Conservation (phyloP, 208 protist genomes). For the Acanthamoeba lugdunensis region DNA sequence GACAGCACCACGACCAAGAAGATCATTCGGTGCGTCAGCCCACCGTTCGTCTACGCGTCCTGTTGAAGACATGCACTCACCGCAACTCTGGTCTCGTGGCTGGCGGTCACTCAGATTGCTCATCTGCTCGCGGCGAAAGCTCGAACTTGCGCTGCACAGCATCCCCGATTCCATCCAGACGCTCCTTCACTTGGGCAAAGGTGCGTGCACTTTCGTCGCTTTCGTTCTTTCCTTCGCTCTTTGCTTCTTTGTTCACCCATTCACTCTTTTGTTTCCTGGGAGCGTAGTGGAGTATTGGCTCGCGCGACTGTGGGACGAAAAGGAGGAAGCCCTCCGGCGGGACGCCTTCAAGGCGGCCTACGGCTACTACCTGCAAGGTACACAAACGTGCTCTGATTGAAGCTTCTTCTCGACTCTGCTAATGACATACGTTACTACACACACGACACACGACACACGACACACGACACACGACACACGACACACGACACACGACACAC, state of each 20-base stretch:
- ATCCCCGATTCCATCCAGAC: slow-evolving; percentile 42
- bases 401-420: background rate
- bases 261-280: background rate
- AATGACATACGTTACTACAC: no score
- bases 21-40: background rate
- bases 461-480: no score
- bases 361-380: slow-evolving; percentile 36
- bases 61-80: background rate
- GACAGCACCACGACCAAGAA: slow-evolving; percentile 41
- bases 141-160: slow-evolving; percentile 34
- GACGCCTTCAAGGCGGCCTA: slow-evolving; percentile 51
- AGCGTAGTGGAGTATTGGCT: slow-evolving; percentile 36
- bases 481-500: no score
- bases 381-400: background rate
- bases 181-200: slow-evolving; percentile 49
- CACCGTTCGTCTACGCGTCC: background rate
- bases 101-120: background rate
- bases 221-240: background rate
- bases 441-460: no score
- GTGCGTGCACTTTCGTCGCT: background rate
- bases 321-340: background rate
- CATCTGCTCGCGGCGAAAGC: background rate
- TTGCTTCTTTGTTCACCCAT: background rate
- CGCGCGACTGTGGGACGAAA: slow-evolving; percentile 36
- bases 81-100: background rate